Percentiles rank a stretch among this genome's conserved stretches.
Conservation (phyloP, 2,329 filamentous ascomycete species). For the Colletotrichum kahawae region DNA sequence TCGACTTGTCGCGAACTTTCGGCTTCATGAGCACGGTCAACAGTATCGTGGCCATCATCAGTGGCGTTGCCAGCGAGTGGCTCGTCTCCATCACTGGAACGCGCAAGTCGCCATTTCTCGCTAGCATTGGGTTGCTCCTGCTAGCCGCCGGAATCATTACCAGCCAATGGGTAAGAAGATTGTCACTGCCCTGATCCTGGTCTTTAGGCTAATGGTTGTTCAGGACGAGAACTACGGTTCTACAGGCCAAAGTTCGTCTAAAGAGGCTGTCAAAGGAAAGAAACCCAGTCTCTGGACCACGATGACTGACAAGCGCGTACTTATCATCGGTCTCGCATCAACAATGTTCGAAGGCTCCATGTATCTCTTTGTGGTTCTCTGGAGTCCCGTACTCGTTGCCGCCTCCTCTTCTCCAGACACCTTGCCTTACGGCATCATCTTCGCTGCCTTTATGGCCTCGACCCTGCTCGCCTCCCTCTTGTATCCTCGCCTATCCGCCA, state of each 20-base stretch:
- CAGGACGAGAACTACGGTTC: constrained; percentile 57
- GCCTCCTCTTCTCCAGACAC: constrained; percentile 28
- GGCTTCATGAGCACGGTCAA: constrained; percentile 57
- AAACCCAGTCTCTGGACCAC: constrained; percentile 25
- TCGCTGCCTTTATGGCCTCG: constrained; percentile 63
- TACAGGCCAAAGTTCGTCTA: constrained; percentile 16
- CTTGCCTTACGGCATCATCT: constrained; percentile 56
- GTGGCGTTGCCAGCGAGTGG: constrained; percentile 57
- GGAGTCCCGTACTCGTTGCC: constrained; percentile 55
- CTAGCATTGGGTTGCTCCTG: constrained; percentile 40
- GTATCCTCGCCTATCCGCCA: constrained; percentile 36
- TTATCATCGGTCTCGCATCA: constrained; percentile 54
- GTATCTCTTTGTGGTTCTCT: constrained; percentile 67
- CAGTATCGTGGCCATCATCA: constrained; percentile 58
- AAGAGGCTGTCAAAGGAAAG: background rate
- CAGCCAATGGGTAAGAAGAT: constrained; percentile 45
- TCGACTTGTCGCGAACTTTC: constrained; percentile 53
- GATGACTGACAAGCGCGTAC: constrained; percentile 48
- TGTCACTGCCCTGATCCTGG: background rate
- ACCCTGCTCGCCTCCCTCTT: constrained; percentile 64
- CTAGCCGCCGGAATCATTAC: constrained; percentile 49
- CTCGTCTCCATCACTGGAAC: constrained; percentile 51
- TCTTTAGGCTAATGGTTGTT: background rate
- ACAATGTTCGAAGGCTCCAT: constrained; percentile 64
- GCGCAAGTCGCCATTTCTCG: constrained; percentile 54